Percentiles rank a stretch among this genome's conserved stretches.
phyloP scores from a whole-genome alignment of 1,284 basidiomycete genomes.

The Volvariella volvacea region DNA sequence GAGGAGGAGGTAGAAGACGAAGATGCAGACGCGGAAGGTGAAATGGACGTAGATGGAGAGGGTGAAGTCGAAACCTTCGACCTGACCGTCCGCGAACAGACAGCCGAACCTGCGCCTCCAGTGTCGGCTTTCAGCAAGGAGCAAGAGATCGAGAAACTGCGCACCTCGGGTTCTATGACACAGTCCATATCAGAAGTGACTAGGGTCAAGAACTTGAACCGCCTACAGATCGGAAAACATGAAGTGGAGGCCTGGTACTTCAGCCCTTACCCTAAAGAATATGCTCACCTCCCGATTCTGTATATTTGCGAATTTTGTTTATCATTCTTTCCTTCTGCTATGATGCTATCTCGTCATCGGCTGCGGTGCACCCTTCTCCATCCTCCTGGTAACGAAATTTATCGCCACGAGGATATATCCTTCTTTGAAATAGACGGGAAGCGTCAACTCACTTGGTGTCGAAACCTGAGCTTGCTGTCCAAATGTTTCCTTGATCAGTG shows the following conservation, averaged over 20 bases:
- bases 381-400: slow-evolving; percentile 99
- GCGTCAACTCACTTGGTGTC: slow-evolving; percentile 93
- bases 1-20: slow-evolving; percentile 53
- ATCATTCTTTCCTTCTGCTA: slow-evolving; percentile 79
- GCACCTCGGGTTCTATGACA: slow-evolving; percentile 98
- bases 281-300: slow-evolving; percentile 89
- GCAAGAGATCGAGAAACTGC: slow-evolving; percentile 97
- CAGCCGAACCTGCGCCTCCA: slow-evolving; percentile 33
- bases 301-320: slow-evolving; percentile 99
- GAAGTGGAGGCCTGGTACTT: slow-evolving; percentile 99
- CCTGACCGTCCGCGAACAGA: slow-evolving; percentile 36
- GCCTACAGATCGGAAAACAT: slow-evolving; percentile 92
- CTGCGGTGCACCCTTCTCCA: slow-evolving; percentile 89
- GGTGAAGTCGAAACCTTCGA: slow-evolving; percentile 34
- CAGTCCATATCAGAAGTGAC: slow-evolving; percentile 97
- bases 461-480: slow-evolving; percentile 92
- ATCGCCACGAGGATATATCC: slow-evolving; percentile 92
- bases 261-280: slow-evolving; percentile 97
- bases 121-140: slow-evolving; percentile 82
- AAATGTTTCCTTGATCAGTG: slow-evolving; percentile 99
- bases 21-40: slow-evolving; percentile 53
- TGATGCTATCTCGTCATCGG: slow-evolving; percentile 89
- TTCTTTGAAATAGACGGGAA: slow-evolving; percentile 99
- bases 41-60: slow-evolving; percentile 34
- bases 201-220: slow-evolving; percentile 97